A percentile compares a stretch with the other conserved stretches of the same genome.
These are phyloP conservation scores for Coccomyxa sp. DNA, from an alignment of 139 green algal genomes.

Conservation along the genomic window DNA sequence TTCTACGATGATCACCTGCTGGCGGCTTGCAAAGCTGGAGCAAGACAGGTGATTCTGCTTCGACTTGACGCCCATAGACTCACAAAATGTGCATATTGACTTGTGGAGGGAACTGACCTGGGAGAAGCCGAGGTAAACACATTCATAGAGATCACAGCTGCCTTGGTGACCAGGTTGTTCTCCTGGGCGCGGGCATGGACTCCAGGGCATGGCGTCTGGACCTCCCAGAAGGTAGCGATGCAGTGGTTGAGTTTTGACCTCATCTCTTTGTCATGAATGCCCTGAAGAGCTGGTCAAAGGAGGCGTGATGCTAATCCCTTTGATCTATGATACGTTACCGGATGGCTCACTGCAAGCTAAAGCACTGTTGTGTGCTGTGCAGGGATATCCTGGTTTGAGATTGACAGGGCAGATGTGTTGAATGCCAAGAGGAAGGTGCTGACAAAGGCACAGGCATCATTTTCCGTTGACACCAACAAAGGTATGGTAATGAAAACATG, in stretches of 20 bases:
- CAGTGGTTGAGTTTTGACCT: background rate
- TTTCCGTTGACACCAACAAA: background rate
- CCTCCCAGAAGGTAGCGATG: background rate
- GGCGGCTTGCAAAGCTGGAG: background rate
- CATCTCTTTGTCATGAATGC: too few relatives aligned
- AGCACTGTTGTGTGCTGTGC: background rate
- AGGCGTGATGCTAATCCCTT: too few relatives aligned
- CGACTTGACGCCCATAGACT: too few relatives aligned
- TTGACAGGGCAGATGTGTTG: constrained; percentile 6
- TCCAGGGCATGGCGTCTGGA: constrained; percentile 6
- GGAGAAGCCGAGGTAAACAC: too few relatives aligned
- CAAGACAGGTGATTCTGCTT: too few relatives aligned
- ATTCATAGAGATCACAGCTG: too few relatives aligned
- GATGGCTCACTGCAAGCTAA: too few relatives aligned
- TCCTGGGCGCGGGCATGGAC: constrained; percentile 8
- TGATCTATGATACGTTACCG: too few relatives aligned
- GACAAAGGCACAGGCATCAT: background rate
- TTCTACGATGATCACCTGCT: background rate
- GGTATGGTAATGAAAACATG: background rate
- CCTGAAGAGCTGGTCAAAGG: too few relatives aligned
- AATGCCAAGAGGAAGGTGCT: constrained; percentile 1
- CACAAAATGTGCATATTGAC: too few relatives aligned
- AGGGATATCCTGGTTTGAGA: constrained; percentile 5
- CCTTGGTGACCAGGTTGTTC: background rate
- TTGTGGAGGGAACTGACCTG: too few relatives aligned